Evolutionary conservation across 345 rosid species (phyloP), one percentile per base, ranked within the genome.

Genomic region (Acer yangbiense): DNA sequence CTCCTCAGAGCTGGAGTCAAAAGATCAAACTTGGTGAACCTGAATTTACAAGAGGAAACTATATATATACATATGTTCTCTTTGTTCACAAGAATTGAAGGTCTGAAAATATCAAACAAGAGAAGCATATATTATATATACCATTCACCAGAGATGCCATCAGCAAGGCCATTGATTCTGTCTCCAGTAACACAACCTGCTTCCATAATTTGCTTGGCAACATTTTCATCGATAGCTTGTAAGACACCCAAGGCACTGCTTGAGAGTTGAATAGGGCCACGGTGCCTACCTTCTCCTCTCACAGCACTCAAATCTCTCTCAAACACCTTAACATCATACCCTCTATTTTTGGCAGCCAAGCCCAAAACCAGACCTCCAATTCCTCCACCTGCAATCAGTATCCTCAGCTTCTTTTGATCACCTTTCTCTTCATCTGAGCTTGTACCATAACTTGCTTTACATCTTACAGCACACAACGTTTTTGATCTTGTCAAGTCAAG

Each of bases 71-170:
- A 43, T 43, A 43, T 43, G 39, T 35, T 35, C 39, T 35, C 39
- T 25, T 25, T 35, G 39, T 35, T 4, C 10, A 43, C 50, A 5
- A 4, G 6, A 35, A 35, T 35, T 35, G 0, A 4, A 35, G 39
- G 39, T 35, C 39, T 35, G 6, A 0, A 64, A 20, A 68, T 3
- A 43, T 3, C 3, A 46, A 46, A 43, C 21, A 35, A 65, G 48
- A 61, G 41, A 39, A 5, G 12, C 61, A 46, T 4, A 32, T 32
- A 29, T 44, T 7, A 41, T 10, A 13, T 13, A 64, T 76, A 80
- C 83, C 80, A 76, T n/a, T 81, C 46, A 69, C 81, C 81, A 20
- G 72, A 73, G 68, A 69, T 41, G 32, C 84, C 84, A 77, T 77
- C 84, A 10, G 84, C 84, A 41, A 73, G 41, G 58, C 84, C 84